phyloP scores from a whole-genome alignment of 257 asterid species.

The Ligustrum vulgare region DNA sequence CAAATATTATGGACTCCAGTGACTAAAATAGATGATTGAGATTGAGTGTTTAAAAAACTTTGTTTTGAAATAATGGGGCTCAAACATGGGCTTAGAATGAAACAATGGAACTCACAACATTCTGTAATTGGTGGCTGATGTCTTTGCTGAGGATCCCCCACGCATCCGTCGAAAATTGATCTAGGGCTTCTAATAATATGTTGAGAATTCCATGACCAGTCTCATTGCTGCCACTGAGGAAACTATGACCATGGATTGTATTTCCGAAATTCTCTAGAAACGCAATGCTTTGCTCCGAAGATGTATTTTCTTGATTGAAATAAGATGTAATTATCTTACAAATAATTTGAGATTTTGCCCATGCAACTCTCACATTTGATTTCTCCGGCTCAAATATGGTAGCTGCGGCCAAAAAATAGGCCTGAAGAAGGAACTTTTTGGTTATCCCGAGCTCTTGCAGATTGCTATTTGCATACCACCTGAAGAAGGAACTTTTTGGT shows the following conservation, averaged over 20 bases:
- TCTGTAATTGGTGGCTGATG: slow-evolving; percentile 21
- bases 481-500: too few species aligned
- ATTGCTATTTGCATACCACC: slow-evolving; percentile 40
- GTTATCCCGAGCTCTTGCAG: slow-evolving; percentile 34
- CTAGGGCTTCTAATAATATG: slow-evolving; percentile 13
- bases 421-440: slow-evolving; percentile 27
- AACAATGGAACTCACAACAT: slow-evolving; percentile 27
- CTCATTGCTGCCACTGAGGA: not conserved
- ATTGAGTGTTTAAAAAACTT: too few species aligned
- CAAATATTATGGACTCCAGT: too few species aligned
- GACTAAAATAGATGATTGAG: too few species aligned
- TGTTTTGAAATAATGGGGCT: too few species aligned
- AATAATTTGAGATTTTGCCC: slow-evolving; percentile 41
- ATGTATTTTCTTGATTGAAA: slow-evolving; percentile 4
- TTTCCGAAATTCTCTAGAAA: slow-evolving; percentile 9
- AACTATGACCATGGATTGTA: not conserved
- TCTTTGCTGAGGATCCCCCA: slow-evolving; percentile 26
- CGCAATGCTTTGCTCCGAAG: slow-evolving; percentile 4
- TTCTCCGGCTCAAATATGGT: slow-evolving; percentile 39
- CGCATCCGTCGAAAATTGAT: not conserved
- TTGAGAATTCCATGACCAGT: not conserved
- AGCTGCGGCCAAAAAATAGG: slow-evolving; percentile 44
- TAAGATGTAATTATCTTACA: slow-evolving; percentile 28
- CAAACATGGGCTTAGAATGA: too few species aligned
- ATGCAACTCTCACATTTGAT: slow-evolving; percentile 37